Evolutionary conservation across 305 asterid species (phyloP).

Genomic region (Coffea humblotiana): DNA sequence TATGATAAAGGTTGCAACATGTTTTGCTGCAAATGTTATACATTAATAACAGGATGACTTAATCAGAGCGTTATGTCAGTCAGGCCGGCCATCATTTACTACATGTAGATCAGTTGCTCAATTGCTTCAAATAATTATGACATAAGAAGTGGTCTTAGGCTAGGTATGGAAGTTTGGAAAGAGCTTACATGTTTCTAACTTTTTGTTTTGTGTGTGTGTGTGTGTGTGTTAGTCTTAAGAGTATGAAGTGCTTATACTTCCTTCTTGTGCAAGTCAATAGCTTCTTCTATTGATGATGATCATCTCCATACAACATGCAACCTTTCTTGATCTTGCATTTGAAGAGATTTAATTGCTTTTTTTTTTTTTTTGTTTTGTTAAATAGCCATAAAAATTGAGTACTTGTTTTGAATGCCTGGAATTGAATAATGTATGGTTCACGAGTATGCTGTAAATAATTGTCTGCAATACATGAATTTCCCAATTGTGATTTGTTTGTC

Average conservation of each 20-base stretch:
- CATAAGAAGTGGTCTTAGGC: background rate
- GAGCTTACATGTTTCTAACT: background rate
- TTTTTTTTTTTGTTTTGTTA: too few relatives aligned
- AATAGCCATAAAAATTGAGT: background rate
- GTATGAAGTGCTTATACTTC: background rate
- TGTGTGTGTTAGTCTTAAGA: background rate
- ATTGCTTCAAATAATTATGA: background rate
- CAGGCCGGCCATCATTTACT: background rate
- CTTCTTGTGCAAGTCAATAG: background rate
- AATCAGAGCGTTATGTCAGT: background rate
- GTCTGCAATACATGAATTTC: background rate
- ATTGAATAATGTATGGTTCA: background rate
- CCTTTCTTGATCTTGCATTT: background rate
- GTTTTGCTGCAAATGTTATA: background rate
- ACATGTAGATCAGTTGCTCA: background rate
- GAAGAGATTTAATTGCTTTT: background rate
- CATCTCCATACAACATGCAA: background rate
- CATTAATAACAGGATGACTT: background rate
- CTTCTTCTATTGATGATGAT: background rate
- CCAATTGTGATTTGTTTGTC: conserved; percentile 1
- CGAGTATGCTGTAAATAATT: background rate
- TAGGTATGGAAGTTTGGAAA: background rate
- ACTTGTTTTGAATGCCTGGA: background rate
- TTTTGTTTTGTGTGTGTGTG: too few relatives aligned
- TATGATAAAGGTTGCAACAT: background rate